A percentile compares a stretch with the other conserved stretches of the same genome.
Conservation (phyloP, 805 yeast species). For the Maudiozyma pseudohumilis region DNA sequence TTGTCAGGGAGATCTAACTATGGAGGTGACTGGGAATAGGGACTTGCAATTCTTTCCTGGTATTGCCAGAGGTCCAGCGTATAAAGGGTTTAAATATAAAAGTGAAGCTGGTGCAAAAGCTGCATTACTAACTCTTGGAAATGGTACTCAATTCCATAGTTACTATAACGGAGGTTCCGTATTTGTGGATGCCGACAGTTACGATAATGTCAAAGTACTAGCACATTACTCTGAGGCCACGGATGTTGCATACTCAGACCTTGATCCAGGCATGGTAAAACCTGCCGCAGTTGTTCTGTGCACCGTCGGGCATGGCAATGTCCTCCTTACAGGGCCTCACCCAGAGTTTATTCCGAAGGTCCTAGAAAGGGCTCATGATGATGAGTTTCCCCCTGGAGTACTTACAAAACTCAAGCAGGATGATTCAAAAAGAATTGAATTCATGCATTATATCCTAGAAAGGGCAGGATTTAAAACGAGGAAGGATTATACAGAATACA, state of each 20-base stretch:
- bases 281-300: constrained; percentile 68
- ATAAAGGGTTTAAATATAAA: constrained; percentile 68
- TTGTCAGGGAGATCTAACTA: constrained; percentile 55
- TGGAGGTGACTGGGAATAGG: constrained; percentile 81
- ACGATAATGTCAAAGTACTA: constrained; percentile 54
- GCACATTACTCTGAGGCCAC: constrained; percentile 54
- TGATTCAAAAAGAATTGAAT: constrained; percentile 42
- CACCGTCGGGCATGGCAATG: constrained; percentile 59
- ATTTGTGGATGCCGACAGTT: constrained; percentile 64
- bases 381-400: constrained; percentile 28
- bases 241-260: constrained; percentile 37
- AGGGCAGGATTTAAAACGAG: constrained; percentile 48
- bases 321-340: constrained; percentile 74
- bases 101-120: constrained; percentile 70
- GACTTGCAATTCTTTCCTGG: constrained; percentile 83
- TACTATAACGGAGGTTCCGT: constrained; percentile 89
- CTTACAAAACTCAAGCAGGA: constrained; percentile 33
- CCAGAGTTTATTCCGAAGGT: constrained; percentile 71
- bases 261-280: constrained; percentile 14
- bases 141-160: constrained; percentile 22
- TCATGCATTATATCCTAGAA: constrained; percentile 46
- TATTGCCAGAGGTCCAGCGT: constrained; percentile 70
- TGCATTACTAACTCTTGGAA: constrained; percentile 35
- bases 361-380: constrained; percentile 29
- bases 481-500: constrained; percentile 44